phyloP scores from a whole-genome alignment of 2,329 filamentous ascomycete species.

The Gremmenia infestans region DNA sequence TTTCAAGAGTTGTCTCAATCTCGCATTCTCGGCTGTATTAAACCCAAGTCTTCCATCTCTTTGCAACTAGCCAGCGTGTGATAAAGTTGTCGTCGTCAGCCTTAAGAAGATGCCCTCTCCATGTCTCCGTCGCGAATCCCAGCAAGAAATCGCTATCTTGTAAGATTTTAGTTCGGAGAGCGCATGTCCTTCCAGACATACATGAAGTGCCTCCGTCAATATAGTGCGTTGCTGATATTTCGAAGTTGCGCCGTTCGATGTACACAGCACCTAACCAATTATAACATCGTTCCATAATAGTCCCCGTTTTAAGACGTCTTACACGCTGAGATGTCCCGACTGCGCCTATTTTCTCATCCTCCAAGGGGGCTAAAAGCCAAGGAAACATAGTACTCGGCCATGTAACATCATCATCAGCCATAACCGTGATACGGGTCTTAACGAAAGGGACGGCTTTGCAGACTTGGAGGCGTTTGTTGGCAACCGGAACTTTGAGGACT shows the following conservation, averaged over 20 bases:
- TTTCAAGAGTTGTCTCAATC: conserved; percentile 83
- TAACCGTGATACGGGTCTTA: conserved; percentile 73
- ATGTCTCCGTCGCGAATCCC: conserved; percentile 82
- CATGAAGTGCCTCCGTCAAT: conserved; percentile 88
- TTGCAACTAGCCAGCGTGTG: conserved; percentile 84
- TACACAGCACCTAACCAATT: conserved; percentile 62
- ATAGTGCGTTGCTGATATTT: conserved; percentile 87
- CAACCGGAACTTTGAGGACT: conserved; percentile 70
- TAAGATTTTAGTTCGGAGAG: conserved; percentile 74
- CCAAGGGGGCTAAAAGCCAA: conserved; percentile 86
- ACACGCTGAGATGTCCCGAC: conserved; percentile 64
- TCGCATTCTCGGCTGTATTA: conserved; percentile 86
- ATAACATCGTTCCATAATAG: no score
- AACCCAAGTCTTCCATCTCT: conserved; percentile 86
- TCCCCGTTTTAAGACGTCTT: conserved; percentile 24
- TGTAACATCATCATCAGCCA: conserved; percentile 54
- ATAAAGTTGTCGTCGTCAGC: conserved; percentile 97
- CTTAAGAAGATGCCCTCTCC: conserved; percentile 79
- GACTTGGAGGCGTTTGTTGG: conserved; percentile 89
- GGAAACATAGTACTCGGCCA: conserved; percentile 78
- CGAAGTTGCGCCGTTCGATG: conserved; percentile 86
- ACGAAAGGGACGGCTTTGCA: conserved; percentile 82
- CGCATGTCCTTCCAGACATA: conserved; percentile 85
- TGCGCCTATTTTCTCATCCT: conserved; percentile 73
- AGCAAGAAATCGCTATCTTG: conserved; percentile 42